Percentiles rank a stretch among this genome's conserved stretches.
Evolutionary conservation across 2,329 filamentous ascomycete genomes (phyloP).

Genomic region (Mycosphaerella sp.): DNA sequence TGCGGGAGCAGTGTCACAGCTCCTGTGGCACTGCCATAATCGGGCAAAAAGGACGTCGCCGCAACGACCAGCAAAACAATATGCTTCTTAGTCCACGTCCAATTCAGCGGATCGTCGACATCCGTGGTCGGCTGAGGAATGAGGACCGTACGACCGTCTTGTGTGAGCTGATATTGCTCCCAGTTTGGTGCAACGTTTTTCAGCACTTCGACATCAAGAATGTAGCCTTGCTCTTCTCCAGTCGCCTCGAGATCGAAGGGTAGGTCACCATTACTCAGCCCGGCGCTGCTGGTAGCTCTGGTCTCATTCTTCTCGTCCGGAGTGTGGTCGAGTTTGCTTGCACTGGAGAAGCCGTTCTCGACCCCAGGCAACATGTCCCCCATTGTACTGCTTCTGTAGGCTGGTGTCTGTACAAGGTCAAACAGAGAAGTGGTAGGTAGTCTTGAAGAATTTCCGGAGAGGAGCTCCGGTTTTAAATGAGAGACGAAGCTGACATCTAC

Average conservation of each 20-base stretch:
- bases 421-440: neutral
- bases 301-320: neutral
- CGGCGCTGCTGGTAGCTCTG: neutral
- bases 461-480: too few relatives aligned
- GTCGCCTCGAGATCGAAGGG: constrained; percentile 21
- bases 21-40: constrained; percentile 13
- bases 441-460: neutral
- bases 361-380: neutral
- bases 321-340: neutral
- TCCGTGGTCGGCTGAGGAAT: constrained; percentile 23
- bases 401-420: neutral
- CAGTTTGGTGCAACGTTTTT: constrained; percentile 35
- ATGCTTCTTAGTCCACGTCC: constrained; percentile 36
- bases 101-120: constrained; percentile 23
- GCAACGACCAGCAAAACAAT: constrained; percentile 27
- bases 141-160: constrained; percentile 18
- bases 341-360: neutral
- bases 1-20: constrained; percentile 11
- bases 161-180: constrained; percentile 35
- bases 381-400: neutral
- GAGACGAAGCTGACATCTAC: too few relatives aligned
- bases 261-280: neutral
- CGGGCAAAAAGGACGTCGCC: constrained; percentile 11
- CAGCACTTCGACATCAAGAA: constrained; percentile 30
- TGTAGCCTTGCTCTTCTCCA: constrained; percentile 31